phyloP scores from a whole-genome alignment of 306 rosid genomes.

The Cicer yamashitae region DNA sequence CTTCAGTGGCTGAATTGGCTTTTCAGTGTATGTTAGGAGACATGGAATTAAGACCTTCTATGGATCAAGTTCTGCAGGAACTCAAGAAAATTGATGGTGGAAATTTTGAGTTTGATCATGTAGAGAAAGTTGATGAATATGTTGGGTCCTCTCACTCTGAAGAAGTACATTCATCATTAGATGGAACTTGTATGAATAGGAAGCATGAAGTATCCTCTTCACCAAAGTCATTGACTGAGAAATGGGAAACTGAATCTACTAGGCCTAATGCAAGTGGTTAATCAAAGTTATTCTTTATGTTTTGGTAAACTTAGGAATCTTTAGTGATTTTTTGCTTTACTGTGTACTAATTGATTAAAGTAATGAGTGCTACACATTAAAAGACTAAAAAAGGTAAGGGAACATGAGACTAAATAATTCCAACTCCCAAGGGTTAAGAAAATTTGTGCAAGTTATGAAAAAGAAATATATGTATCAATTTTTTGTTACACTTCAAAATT shows the following conservation, averaged over 20 bases:
- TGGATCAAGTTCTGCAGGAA: conserved; percentile 60
- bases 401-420: neutral
- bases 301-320: neutral
- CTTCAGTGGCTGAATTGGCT: conserved; percentile 67
- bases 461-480: too few relatives aligned
- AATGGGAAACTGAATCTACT: conserved; percentile 52
- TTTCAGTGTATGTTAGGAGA: conserved; percentile 71
- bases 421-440: neutral
- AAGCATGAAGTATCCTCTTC: conserved; percentile 43
- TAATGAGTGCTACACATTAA: neutral
- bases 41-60: conserved; percentile 72
- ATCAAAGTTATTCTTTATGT: conserved; percentile 6
- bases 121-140: conserved; percentile 19
- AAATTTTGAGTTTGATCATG: conserved; percentile 39
- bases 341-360: neutral
- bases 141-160: neutral
- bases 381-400: neutral
- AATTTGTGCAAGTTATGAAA: neutral
- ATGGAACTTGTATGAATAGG: conserved; percentile 35
- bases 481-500: too few relatives aligned
- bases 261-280: conserved; percentile 41
- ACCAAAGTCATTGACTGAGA: conserved; percentile 52
- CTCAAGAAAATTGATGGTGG: conserved; percentile 54
- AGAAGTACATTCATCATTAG: conserved; percentile 35
- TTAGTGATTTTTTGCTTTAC: neutral